These are phyloP conservation scores for Quillaja saponaria DNA, from an alignment of 306 rosid genomes.

Conservation along the genomic window DNA sequence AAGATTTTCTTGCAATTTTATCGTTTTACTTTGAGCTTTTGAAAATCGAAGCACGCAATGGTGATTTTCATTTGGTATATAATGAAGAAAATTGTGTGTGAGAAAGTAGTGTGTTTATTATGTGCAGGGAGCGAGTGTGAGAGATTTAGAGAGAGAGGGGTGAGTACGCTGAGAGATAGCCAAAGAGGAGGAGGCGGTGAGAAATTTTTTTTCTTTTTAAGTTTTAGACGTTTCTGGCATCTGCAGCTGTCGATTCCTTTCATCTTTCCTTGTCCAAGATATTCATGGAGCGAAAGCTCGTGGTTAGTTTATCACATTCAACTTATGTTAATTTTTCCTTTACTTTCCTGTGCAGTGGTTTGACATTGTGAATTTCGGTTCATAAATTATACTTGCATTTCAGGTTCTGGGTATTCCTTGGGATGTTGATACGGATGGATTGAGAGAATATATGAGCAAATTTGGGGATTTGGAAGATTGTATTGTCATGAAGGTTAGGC, in stretches of 20 bases:
- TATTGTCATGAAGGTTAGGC: constrained; percentile 82
- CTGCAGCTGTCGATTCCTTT: constrained; percentile 30
- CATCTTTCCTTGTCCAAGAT: constrained; percentile 17
- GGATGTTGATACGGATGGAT: constrained; percentile 80
- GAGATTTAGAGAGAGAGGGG: constrained; percentile 76
- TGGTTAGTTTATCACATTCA: constrained; percentile 51
- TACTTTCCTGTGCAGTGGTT: neutral
- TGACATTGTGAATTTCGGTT: neutral
- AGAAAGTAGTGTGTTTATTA: constrained; percentile 83
- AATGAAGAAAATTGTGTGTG: constrained; percentile 60
- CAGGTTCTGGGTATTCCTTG: constrained; percentile 85
- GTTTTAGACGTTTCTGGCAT: constrained; percentile 44
- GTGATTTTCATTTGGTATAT: constrained; percentile 64
- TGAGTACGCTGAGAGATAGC: constrained; percentile 50
- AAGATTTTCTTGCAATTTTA: constrained; percentile 29
- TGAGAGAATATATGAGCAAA: constrained; percentile 80
- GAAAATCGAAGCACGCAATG: constrained; percentile 26
- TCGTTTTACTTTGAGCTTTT: constrained; percentile 35
- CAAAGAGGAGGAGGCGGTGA: constrained; percentile 47
- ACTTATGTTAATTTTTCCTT: neutral
- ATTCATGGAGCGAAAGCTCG: constrained; percentile 87
- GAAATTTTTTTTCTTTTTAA: constrained; percentile 36
- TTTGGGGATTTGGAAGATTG: constrained; percentile 87
- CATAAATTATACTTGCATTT: constrained; percentile 3
- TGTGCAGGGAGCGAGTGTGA: constrained; percentile 96